These are phyloP conservation scores for Didymellaceae sp. DNA, from an alignment of 2,329 filamentous ascomycete genomes.

Conservation along the genomic window DNA sequence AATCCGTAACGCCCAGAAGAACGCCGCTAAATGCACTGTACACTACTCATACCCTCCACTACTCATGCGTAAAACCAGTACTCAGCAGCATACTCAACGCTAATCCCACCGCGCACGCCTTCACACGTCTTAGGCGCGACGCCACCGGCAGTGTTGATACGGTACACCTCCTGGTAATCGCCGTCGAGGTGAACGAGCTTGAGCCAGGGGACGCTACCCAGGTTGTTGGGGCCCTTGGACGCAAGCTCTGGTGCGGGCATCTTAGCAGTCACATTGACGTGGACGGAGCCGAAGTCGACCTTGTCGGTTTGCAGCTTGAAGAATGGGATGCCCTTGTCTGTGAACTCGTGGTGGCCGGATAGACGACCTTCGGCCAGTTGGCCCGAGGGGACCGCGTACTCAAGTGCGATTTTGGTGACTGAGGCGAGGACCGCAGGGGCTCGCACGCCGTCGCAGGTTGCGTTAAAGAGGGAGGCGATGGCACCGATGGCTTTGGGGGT, in stretches of 20 bases:
- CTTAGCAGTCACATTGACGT: constrained; percentile 67
- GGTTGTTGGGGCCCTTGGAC: constrained; percentile 61
- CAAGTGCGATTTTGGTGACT: constrained; percentile 72
- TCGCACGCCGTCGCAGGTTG: constrained; percentile 75
- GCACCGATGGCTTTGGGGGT: constrained; percentile 74
- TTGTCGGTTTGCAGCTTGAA: constrained; percentile 75
- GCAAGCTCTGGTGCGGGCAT: constrained; percentile 69
- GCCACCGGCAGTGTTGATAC: constrained; percentile 84
- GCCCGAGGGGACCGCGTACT: constrained; percentile 63
- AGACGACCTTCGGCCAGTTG: constrained; percentile 63
- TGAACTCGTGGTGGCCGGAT: constrained; percentile 84
- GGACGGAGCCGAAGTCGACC: constrained; percentile 63
- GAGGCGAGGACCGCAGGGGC: constrained; percentile 70
- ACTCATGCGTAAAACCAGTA: constrained; percentile 66
- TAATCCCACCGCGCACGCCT: constrained; percentile 67
- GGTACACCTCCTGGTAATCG: constrained; percentile 76
- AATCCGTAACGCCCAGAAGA: constrained; percentile 21
- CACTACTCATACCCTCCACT: constrained; percentile 13
- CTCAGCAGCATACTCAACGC: constrained; percentile 81
- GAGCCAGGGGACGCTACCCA: constrained; percentile 79
- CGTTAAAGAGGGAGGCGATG: constrained; percentile 85
- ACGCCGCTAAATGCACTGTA: constrained; percentile 47
- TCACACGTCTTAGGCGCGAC: constrained; percentile 75
- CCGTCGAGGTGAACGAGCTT: constrained; percentile 63
- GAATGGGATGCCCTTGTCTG: constrained; percentile 71